These are phyloP conservation scores for Zygnema circumcarinatum DNA, from an alignment of 139 green algal species.

Conservation along the genomic window DNA sequence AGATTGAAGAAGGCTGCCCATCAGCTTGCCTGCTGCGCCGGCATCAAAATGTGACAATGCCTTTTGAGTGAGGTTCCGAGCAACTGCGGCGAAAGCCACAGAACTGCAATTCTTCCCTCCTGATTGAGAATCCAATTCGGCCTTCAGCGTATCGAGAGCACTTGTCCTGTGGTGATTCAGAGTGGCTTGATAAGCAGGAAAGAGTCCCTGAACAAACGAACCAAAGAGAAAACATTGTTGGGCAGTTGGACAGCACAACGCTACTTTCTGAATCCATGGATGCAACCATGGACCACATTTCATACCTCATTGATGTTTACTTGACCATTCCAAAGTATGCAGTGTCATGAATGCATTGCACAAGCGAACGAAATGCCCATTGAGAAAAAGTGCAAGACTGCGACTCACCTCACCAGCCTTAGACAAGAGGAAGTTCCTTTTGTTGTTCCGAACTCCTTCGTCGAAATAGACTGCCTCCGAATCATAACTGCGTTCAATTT, in stretches of 20 bases:
- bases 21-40: conserved; percentile 1
- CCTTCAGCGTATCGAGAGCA: conserved; percentile 44
- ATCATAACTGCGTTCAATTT: conserved; percentile 44
- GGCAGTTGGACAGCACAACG: too few relatives aligned
- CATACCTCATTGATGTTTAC: too few relatives aligned
- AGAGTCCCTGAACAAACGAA: background rate
- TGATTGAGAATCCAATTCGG: conserved; percentile 18
- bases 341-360: too few relatives aligned
- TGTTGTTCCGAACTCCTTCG: conserved; percentile 42
- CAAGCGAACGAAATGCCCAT: too few relatives aligned
- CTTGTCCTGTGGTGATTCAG: conserved; percentile 20
- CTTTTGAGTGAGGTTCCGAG: background rate
- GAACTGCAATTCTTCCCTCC: conserved; percentile 10
- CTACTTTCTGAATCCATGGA: too few relatives aligned
- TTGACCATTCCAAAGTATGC: too few relatives aligned
- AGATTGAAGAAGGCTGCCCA: background rate
- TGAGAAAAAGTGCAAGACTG: background rate
- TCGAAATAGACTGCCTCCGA: conserved; percentile 55
- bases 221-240: too few relatives aligned
- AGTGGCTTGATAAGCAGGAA: conserved; percentile 15
- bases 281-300: too few relatives aligned
- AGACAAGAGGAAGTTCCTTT: conserved; percentile 45
- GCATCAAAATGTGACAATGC: background rate
- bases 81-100: conserved; percentile 6
- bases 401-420: background rate